Base-by-base conservation (phyloP, 495 filamentous ascomycete genomes). In the Neurospora sublineolata region DNA sequence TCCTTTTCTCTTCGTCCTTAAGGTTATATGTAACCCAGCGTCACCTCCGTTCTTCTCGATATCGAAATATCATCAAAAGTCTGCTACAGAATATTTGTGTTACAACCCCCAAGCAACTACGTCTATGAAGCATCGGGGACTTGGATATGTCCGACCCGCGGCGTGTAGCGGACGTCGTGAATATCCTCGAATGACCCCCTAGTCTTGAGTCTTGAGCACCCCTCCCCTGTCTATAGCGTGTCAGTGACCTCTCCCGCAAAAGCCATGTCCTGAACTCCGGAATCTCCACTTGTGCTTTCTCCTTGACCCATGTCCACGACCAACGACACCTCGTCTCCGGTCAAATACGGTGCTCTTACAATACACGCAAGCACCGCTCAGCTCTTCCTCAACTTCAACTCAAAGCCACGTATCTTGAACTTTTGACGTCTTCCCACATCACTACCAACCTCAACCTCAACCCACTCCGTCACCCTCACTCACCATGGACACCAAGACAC, bases 401-500 rank as follows among this genome's bases (percentile, higher is more conserved):
- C 42, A 46, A 23, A 46, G 1, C 42, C 8, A 4, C 39, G 11
- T 16, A 44, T n/a, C n/a, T 46, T 46, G n/a, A 23, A 23, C 42
- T 20, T 18, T 14, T 23, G n/a, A 46, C 3, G n/a, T 23, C 9
- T 4, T 46, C 7, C 2, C 67, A 7, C 20, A 68, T 16, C 3
- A 68, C 14, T 10, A 14, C 10, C 60, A 6, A 27, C 12, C 60
- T 38, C n/a, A 36, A 41, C 42, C 42, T 8, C 14, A 71, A 27
- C 38, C 18, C 16, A 37, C 30, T 10, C 38, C 37, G 58, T 12
- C 14, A 67, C 8, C 27, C 14, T 20, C 44, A 37, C 14, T 20
- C 44, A 37, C n/a, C n/a, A 78, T 77, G 72, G 72, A 72, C 23
- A 71, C 76, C 27, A 72, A 27, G 64, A 68, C 75, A 0, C 44